Evolutionary conservation across 768 basidiomycete species (phyloP), one percentile per base, ranked within the genome.

Genomic region (Goffeauzyma gilvescens): DNA sequence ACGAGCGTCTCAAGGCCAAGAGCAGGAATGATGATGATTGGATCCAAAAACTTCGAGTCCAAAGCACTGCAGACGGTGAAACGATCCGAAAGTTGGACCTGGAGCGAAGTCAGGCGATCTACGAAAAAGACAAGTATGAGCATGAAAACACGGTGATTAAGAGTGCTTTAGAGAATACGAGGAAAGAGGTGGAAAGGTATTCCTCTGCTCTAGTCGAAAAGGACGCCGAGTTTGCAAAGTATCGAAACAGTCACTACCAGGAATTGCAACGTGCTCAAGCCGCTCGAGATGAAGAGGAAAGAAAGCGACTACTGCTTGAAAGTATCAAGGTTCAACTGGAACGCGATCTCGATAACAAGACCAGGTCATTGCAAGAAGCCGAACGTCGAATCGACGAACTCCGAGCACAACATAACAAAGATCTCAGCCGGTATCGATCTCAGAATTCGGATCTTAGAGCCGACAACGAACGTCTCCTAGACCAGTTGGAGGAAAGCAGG

Each of bases 201-300:
- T 44, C 47, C n/a, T 39, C 38, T 9, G 41, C 36, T 30, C 28
- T 49, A 38, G 38, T 44, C 21, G 47, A 43, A n/a, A 42, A 40
- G 38, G 41, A 49, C n/a, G 38, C 42, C n/a, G 47, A 42, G 12
- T 49, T 49, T 25, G 28, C 47, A 17, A 30, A 38, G 21, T 49
- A 49, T 25, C 42, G 47, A 6, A 44, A 42, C 3, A 32, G 35
- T 25, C 31, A 44, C 30, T 45, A 45, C 21, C 28, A 34, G 21
- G 44, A 45, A 17, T 20, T 45, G 38, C 44, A 45, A 32, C 22
- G 33, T 8, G 26, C 36, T 22, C 28, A n/a, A n/a, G n/a, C n/a
- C n/a, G n/a, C n/a, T n/a, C n/a, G n/a, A n/a, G n/a, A n/a, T n/a
- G n/a, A n/a, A n/a, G n/a, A n/a, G n/a, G n/a, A n/a, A n/a, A n/a